Percentiles rank a stretch among this genome's conserved stretches.
Conservation (phyloP, 2,329 filamentous ascomycete genomes). For the Diaporthe humulicola region DNA sequence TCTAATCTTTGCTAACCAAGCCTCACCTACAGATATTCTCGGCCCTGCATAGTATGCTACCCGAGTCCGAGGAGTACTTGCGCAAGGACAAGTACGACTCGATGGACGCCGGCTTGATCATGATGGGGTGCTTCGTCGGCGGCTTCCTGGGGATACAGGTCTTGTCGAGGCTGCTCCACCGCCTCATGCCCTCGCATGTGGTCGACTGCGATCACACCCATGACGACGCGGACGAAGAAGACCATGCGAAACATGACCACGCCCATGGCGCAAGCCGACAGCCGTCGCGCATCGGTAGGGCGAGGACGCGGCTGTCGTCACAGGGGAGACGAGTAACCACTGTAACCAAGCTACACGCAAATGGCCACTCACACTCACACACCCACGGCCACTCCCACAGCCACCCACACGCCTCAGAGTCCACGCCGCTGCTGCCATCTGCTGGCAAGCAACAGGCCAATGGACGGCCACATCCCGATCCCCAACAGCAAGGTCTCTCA, state of each 20-base stretch:
- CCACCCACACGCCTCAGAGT: conserved; percentile 51
- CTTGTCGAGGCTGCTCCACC: conserved; percentile 79
- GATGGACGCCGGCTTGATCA: conserved; percentile 74
- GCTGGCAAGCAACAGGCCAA: conserved; percentile 45
- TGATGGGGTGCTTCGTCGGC: conserved; percentile 77
- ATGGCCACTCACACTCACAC: conserved; percentile 40
- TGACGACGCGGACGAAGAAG: conserved; percentile 60
- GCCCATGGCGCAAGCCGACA: conserved; percentile 42
- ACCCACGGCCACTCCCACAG: conserved; percentile 38
- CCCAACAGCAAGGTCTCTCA: conserved; percentile 48
- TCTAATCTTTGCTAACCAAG: conserved; percentile 8
- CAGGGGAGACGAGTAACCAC: conserved; percentile 38
- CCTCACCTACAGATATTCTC: conserved; percentile 80
- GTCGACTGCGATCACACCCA: conserved; percentile 86
- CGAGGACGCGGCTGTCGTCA: conserved; percentile 38
- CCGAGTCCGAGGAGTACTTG: conserved; percentile 85
- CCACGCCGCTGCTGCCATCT: conserved; percentile 61
- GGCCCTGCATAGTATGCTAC: conserved; percentile 92
- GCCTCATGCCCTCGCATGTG: conserved; percentile 81
- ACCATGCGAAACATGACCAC: conserved; percentile 46
- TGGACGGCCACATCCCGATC: conserved; percentile 43
- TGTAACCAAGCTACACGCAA: conserved; percentile 38
- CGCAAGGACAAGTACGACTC: conserved; percentile 75
- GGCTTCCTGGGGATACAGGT: conserved; percentile 83
- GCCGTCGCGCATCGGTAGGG: conserved; percentile 35